Evolutionary conservation across 73 alveolate species (phyloP).

Genomic region (Tetrahymena elliotti): DNA sequence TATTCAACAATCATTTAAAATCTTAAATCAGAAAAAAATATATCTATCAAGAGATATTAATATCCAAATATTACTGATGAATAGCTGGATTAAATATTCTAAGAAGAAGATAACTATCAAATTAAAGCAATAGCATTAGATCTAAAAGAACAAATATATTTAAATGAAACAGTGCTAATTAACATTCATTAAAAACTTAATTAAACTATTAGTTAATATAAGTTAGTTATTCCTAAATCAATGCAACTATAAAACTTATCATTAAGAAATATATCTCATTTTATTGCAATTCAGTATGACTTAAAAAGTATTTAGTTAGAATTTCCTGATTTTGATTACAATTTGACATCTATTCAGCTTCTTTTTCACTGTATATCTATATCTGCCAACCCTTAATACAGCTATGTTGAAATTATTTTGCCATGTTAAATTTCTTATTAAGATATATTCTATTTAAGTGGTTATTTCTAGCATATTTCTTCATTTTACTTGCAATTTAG

Average conservation of each 20-base stretch:
- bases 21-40: background rate
- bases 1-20: background rate
- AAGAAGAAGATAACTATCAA: background rate
- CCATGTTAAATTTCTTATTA: background rate
- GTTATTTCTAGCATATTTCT: background rate
- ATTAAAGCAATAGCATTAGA: background rate
- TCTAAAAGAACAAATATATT: background rate
- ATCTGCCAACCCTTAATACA: background rate
- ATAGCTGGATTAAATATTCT: background rate
- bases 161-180: background rate
- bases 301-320: background rate
- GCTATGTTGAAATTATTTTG: background rate
- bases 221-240: background rate
- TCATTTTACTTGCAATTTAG: background rate
- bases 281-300: background rate
- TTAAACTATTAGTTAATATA: background rate
- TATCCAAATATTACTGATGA: background rate
- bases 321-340: background rate
- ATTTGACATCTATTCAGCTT: background rate
- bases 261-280: background rate
- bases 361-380: background rate
- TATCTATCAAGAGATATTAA: background rate
- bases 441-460: background rate
- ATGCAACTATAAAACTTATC: background rate
- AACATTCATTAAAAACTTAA: background rate